Evolutionary conservation across 345 rosid species (phyloP), one percentile per base, ranked within the genome.

Genomic region (Eucalyptus erythrocorys): DNA sequence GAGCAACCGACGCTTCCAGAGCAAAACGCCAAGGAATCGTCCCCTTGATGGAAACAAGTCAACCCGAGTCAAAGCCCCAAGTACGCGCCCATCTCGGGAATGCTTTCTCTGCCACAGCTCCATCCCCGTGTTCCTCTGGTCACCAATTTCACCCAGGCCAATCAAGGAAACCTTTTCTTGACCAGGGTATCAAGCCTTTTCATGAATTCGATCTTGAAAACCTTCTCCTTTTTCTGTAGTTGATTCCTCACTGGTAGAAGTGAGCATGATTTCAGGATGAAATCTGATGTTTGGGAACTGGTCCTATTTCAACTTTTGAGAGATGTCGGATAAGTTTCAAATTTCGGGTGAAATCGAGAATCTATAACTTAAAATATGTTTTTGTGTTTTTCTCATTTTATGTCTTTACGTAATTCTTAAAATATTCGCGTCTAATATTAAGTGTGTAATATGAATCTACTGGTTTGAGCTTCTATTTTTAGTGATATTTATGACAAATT

Each of bases 261-360:
- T 53, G 24, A 53, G 4, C 10, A 21, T 21, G 24, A 10, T 22
- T 24, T 9, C 8, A 8, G 1, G 6, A 55, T 55, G 22, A 4
- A 55, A 55, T 24, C 2, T 3, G 61, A 55, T 24, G 24, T 3
- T 13, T 55, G 11, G 5, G 27, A 55, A 55, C 13, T 4, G 0
- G 10, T 53, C 0, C 4, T 0, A 1, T 55, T 22, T 21, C 12
- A 2, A 0, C 6, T 55, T 55, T 4, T 55, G 24, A 9, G 3
- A 55, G 5, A 55, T 24, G 5, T 0, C 0, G 3, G 5, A 4
- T 22, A 22, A 0, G 0, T 55, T 55, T 0, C 3, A 24, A 21
- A 1, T 55, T 55, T 55, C 0, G 9, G 0, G 5, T 9, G 11
- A 55, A 55, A 55, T 11, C 1, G 26, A 4, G 2, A 51, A 51